Evolutionary conservation across 108 stramenopile species (phyloP).

Genomic region (Nitzschia inconspicua): DNA sequence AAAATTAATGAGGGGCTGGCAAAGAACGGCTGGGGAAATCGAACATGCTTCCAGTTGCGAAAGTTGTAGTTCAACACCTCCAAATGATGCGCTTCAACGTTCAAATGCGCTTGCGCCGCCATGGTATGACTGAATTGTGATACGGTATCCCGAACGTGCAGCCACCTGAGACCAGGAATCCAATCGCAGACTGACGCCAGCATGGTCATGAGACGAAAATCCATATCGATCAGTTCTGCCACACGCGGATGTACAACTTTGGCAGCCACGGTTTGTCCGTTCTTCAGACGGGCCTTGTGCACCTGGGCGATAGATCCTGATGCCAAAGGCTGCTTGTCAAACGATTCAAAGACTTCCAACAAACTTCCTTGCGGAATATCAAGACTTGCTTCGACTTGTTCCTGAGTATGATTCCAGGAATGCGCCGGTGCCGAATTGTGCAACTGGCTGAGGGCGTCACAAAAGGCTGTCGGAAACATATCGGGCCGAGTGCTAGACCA

Average conservation of each 20-base stretch:
- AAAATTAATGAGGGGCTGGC: conserved; percentile 47
- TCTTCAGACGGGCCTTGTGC: conserved; percentile 44
- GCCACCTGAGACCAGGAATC: conserved; percentile 46
- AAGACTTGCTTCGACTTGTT: conserved; percentile 36
- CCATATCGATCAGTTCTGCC: conserved; percentile 61
- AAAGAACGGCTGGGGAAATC: conserved; percentile 58
- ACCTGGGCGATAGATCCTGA: conserved; percentile 87
- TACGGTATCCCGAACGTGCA: conserved; percentile 55
- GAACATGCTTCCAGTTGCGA: conserved; percentile 44
- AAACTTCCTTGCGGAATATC: conserved; percentile 25
- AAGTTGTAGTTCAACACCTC: conserved; percentile 73
- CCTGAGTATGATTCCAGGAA: conserved; percentile 46
- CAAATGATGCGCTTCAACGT: conserved; percentile 77
- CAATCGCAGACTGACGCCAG: conserved; percentile 44
- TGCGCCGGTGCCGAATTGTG: conserved; percentile 72
- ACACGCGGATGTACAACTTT: conserved; percentile 84
- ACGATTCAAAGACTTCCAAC: conserved; percentile 55
- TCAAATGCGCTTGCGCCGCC: conserved; percentile 71
- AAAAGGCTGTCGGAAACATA: conserved; percentile 80
- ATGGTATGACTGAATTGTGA: conserved; percentile 83
- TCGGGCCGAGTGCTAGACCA: conserved; percentile 67
- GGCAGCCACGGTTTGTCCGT: conserved; percentile 48
- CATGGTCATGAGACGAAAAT: conserved; percentile 73
- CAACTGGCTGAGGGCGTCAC: conserved; percentile 46
- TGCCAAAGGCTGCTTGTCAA: conserved; percentile 69